Evolutionary conservation across 768 basidiomycete species (phyloP).

Genomic region (Termitomyces sp.): DNA sequence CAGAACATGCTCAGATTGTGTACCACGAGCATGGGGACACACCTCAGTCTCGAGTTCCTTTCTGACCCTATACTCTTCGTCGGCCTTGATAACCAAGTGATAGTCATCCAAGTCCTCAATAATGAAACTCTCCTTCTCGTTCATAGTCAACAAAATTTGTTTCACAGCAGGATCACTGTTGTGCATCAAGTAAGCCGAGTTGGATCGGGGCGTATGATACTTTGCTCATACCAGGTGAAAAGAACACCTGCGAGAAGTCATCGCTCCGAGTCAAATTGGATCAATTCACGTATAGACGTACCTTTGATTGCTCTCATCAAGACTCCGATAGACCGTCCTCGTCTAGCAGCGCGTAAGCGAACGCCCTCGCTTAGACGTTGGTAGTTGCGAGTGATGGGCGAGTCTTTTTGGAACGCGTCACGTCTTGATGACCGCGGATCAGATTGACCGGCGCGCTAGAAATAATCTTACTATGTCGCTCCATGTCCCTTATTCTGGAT

Average conservation of each 20-base stretch:
- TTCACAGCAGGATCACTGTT: constrained; percentile 47
- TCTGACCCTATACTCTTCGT: constrained; percentile 72
- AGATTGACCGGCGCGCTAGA: too few species aligned
- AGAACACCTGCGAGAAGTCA: background rate
- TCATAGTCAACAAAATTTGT: constrained; percentile 81
- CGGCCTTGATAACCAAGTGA: constrained; percentile 63
- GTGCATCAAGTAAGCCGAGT: constrained; percentile 57
- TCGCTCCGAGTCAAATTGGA: background rate
- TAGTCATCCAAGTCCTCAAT: constrained; percentile 87
- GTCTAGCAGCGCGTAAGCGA: too few species aligned
- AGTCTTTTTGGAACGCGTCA: too few species aligned
- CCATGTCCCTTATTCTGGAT: too few species aligned
- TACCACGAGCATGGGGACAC: constrained; percentile 13
- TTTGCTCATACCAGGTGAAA: constrained; percentile 30
- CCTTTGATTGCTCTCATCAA: constrained; percentile 3
- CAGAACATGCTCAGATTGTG: background rate
- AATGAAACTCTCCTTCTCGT: constrained; percentile 76
- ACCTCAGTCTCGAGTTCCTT: constrained; percentile 77
- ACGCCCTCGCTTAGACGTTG: too few species aligned
- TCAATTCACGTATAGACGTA: background rate
- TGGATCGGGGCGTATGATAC: constrained; percentile 57
- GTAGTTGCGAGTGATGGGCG: too few species aligned
- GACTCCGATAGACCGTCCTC: background rate
- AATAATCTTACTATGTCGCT: too few species aligned
- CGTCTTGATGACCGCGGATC: too few species aligned